Base-by-base conservation (phyloP, 352 stramenopile species). In the Phytophthora pisi region DNA sequence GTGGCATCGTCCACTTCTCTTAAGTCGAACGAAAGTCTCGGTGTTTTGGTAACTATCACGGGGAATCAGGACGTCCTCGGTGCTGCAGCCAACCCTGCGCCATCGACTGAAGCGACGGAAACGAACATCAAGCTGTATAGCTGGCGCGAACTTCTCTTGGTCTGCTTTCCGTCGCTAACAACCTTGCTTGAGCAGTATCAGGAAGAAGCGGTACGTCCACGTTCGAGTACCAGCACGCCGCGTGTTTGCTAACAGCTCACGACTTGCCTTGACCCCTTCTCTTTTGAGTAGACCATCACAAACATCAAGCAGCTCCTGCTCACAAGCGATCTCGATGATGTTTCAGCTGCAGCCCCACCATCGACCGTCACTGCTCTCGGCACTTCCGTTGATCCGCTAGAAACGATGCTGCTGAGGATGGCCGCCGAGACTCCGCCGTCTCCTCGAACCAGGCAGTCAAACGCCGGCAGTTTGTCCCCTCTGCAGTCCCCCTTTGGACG, bases 71-170 rank as follows among this genome's bases (percentile, higher is more conserved):
- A 61, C 8, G 45, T 49, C 10, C 50, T 77, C 6, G 51, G 20
- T n/a, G 52, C 66, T 28, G 42, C 36, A 45, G 8, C 18, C n/a
- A 26, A 2, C 20, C 47, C n/a, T 2, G 23, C 28, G 10, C 2
- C 40, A 40, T 26, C 51, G 20, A 15, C 23, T 10, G 43, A 58
- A n/a, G 42, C 18, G 3, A 42, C 16, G 13, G 15, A 42, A 8
- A 23, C 36, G 23, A 16, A 53, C 11, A 24, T 81, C 13, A 62
- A 64, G 4, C 16, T 79, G 11, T 86, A 76, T 34, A 64, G 61
- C 34, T 91, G 83, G 83, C 53, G n/a, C 2, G 59, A 83, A 4
- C 47, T 91, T 15, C 54, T 91, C n/a, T 64, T 74, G 11, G 64
- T 64, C 1, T 70, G 60, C 3, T 79, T 77, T 13, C 77, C 77